Conservation (phyloP, 352 stramenopile species). For the Pythium dissotocum region DNA sequence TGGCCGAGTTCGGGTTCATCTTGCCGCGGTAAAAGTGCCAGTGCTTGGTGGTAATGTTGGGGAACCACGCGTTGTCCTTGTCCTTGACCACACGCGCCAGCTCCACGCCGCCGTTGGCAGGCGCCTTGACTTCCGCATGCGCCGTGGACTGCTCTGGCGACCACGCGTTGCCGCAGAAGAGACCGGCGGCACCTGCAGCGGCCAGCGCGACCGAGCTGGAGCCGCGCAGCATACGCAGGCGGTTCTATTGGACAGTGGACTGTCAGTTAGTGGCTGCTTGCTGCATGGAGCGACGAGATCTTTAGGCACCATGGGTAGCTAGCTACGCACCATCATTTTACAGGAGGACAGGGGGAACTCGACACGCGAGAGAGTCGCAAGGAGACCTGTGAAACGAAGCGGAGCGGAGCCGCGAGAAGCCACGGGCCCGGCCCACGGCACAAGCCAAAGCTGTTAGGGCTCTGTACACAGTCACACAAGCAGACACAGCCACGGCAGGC, state of each 20-base stretch:
- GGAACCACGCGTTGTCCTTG: conserved; percentile 54
- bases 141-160: conserved; percentile 10
- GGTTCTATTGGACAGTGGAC: conserved; percentile 10
- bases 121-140: conserved; percentile 12
- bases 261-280: neutral
- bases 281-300: neutral
- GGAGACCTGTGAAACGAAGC: neutral
- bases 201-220: conserved; percentile 27
- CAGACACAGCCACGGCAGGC: neutral
- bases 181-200: conserved; percentile 37
- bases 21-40: conserved; percentile 90
- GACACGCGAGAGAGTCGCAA: neutral
- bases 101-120: conserved; percentile 11
- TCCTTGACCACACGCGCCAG: conserved; percentile 22
- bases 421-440: too few relatives aligned
- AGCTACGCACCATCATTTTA: conserved; percentile 8
- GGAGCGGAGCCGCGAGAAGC: too few relatives aligned
- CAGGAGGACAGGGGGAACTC: neutral
- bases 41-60: conserved; percentile 84
- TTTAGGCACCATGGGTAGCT: conserved; percentile 18
- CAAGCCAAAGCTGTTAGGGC: neutral
- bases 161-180: conserved; percentile 34
- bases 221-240: conserved; percentile 24
- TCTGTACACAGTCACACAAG: neutral
- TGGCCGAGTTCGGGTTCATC: conserved; percentile 76